A percentile compares a stretch with the other conserved stretches of the same genome.
Evolutionary conservation across 805 yeast species (phyloP).

Genomic region (Wickerhamomyces hampshirensis): DNA sequence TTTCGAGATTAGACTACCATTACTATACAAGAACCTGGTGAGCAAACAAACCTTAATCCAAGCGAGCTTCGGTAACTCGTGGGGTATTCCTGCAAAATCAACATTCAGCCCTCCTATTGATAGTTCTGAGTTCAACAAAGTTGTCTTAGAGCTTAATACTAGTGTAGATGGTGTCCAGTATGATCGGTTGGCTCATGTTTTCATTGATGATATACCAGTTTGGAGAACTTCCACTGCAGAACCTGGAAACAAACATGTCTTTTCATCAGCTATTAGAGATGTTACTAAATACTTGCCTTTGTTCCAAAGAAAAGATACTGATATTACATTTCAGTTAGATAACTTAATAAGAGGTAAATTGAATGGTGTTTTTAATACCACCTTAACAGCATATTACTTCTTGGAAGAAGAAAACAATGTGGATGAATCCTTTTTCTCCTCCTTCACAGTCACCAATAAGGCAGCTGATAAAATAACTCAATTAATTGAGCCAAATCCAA

Average conservation of each 20-base stretch:
- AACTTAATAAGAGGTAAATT: conserved; percentile 50
- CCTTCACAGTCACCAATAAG: conserved; percentile 14
- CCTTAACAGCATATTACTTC: conserved; percentile 49
- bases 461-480: conserved; percentile 18
- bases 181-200: conserved; percentile 62
- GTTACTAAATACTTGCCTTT: conserved; percentile 49
- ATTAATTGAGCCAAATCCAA: conserved; percentile 13
- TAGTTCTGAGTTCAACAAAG: conserved; percentile 42
- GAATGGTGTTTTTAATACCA: conserved; percentile 57
- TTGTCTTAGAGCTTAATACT: conserved; percentile 48
- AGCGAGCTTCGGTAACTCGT: conserved; percentile 51
- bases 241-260: conserved; percentile 50
- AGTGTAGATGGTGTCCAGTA: conserved; percentile 56
- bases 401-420: conserved; percentile 22
- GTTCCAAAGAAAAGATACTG: conserved; percentile 37
- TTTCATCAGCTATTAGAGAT: conserved; percentile 55
- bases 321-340: conserved; percentile 56
- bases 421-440: conserved; percentile 9
- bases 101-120: conserved; percentile 41
- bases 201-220: conserved; percentile 55
- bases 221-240: conserved; percentile 89
- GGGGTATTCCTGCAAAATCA: conserved; percentile 50
- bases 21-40: conserved; percentile 26
- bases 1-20: conserved; percentile 22
- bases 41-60: conserved; percentile 36